phyloP scores from a whole-genome alignment of 2,329 filamentous ascomycete genomes.

The Aspergillus melleus region DNA sequence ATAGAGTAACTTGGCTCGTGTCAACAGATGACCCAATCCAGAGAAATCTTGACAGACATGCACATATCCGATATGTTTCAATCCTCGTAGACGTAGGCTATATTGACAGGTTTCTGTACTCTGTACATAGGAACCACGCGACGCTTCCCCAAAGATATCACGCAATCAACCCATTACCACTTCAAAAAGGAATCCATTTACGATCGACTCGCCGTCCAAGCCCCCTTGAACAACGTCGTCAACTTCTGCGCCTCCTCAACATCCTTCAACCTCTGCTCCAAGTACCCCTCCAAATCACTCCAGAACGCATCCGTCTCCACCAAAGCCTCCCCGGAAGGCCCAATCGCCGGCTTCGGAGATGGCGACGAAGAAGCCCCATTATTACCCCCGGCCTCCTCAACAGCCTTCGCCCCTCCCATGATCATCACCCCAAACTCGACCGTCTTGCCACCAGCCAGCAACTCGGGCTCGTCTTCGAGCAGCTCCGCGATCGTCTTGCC shows the following conservation, averaged over 20 bases:
- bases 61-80: neutral
- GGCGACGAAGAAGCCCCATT: slow-evolving; percentile 26
- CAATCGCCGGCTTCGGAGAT: slow-evolving; percentile 48
- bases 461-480: slow-evolving; percentile 55
- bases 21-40: neutral
- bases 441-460: slow-evolving; percentile 40
- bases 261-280: slow-evolving; percentile 77
- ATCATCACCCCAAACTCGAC: slow-evolving; percentile 88
- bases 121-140: no score
- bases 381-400: slow-evolving; percentile 39
- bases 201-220: slow-evolving; percentile 53
- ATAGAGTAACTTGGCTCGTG: neutral
- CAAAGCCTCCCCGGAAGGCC: slow-evolving; percentile 58
- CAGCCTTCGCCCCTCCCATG: slow-evolving; percentile 66
- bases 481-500: slow-evolving; percentile 80
- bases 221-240: slow-evolving; percentile 66
- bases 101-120: neutral
- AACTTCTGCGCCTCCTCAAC: slow-evolving; percentile 64
- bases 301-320: slow-evolving; percentile 77
- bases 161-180: neutral
- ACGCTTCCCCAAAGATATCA: slow-evolving; percentile 8
- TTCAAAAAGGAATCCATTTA: neutral
- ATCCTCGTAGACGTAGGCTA: neutral
- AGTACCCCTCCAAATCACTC: slow-evolving; percentile 77
- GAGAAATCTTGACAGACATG: neutral